These are phyloP conservation scores for Moesziomyces aphidis DNA, from an alignment of 1,284 basidiomycete genomes.

Conservation along the genomic window DNA sequence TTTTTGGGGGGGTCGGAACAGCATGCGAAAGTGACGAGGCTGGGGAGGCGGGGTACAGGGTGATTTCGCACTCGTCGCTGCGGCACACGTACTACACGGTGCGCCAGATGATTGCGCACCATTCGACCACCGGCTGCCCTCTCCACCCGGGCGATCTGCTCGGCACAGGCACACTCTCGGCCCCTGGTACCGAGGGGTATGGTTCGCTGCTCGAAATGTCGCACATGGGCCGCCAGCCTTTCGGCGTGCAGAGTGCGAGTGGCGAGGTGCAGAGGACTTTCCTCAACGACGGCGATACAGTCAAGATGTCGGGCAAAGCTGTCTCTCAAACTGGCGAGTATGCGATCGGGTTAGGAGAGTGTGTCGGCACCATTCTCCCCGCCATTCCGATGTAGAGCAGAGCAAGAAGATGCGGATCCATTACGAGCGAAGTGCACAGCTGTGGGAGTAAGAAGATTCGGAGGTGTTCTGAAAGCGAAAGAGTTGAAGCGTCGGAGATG, in stretches of 20 bases:
- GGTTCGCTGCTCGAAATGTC: slow-evolving; percentile 31
- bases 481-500: background rate
- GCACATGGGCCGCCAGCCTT: slow-evolving; percentile 4
- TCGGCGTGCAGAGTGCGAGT: background rate
- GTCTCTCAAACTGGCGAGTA: too few relatives aligned
- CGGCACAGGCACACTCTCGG: slow-evolving; percentile 41
- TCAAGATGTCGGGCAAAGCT: slow-evolving; percentile 10
- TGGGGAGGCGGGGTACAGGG: background rate
- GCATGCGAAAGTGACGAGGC: background rate
- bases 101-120: slow-evolving; percentile 46
- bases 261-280: slow-evolving; percentile 15
- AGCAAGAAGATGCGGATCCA: background rate
- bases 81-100: slow-evolving; percentile 43
- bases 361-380: slow-evolving; percentile 12
- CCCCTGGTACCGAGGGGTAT: slow-evolving; percentile 18
- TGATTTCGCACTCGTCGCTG: slow-evolving; percentile 15
- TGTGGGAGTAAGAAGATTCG: background rate
- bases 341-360: slow-evolving; percentile 32
- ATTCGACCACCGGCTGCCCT: slow-evolving; percentile 40
- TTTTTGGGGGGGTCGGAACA: background rate
- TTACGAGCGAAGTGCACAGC: background rate
- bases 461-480: background rate
- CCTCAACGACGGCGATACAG: slow-evolving; percentile 27
- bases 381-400: slow-evolving; percentile 13
- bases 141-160: slow-evolving; percentile 30